These are phyloP conservation scores for Rubus parviflorus DNA, from an alignment of 306 rosid species.

Conservation along the genomic window DNA sequence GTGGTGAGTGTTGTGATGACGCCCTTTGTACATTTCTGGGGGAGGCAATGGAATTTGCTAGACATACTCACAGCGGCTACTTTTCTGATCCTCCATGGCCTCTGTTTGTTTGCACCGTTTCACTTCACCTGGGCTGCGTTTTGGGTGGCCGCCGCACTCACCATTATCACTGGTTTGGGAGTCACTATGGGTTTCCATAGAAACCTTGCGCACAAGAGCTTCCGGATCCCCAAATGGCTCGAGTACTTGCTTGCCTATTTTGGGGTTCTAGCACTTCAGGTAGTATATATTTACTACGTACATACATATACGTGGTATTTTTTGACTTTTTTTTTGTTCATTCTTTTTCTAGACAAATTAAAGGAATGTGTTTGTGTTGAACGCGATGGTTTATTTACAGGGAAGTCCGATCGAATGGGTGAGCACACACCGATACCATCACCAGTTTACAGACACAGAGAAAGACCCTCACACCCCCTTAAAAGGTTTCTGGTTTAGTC, in stretches of 20 bases:
- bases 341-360: no score
- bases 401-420: constrained; percentile 5
- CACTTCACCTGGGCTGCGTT: not conserved
- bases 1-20: not conserved
- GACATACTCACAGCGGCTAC: not conserved
- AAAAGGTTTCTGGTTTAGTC: not conserved
- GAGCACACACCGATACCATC: not conserved
- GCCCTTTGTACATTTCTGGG: not conserved
- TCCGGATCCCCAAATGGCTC: not conserved
- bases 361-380: no score
- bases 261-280: constrained; percentile 3
- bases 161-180: not conserved
- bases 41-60: not conserved
- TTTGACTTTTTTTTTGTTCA: no score
- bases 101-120: not conserved
- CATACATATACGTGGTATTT: no score
- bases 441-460: not conserved
- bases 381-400: not conserved
- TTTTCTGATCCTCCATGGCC: not conserved
- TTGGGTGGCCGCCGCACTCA: not conserved
- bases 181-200: constrained; percentile 8
- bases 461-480: not conserved
- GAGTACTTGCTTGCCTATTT: constrained; percentile 2
- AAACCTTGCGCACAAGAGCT: constrained; percentile 5
- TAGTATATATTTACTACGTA: not conserved